Evolutionary conservation across 2,329 filamentous ascomycete genomes (phyloP).

Genomic region (Tolypocladium nubicola): DNA sequence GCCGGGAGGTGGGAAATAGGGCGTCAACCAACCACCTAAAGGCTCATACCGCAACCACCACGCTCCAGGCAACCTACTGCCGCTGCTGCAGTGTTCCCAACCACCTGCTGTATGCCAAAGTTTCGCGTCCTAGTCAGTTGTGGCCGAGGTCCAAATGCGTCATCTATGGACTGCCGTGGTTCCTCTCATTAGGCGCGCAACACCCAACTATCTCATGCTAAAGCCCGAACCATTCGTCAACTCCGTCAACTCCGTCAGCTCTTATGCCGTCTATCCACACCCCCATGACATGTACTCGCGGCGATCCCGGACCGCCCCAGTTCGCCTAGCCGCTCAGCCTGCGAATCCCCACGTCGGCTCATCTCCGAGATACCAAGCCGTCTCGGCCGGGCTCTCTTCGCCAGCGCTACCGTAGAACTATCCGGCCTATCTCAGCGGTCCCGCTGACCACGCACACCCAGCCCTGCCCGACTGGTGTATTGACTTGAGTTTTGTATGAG

Average conservation of each 20-base stretch:
- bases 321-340: background rate
- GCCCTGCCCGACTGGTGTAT: background rate
- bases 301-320: background rate
- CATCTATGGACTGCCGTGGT: no score
- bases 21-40: no score
- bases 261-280: background rate
- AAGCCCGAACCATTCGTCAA: no score
- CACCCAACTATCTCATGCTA: background rate
- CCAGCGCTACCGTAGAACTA: background rate
- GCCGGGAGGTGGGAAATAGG: no score
- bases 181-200: background rate
- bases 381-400: background rate
- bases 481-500: background rate
- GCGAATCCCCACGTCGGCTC: background rate
- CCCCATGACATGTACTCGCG: background rate
- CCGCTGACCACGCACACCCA: background rate
- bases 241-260: background rate
- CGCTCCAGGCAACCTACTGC: no score
- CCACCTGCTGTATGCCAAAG: no score
- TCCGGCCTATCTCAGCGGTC: background rate
- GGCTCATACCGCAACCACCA: no score
- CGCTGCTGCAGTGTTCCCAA: no score
- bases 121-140: background rate
- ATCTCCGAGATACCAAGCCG: background rate
- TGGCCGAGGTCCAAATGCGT: background rate